phyloP scores from a whole-genome alignment of 208 protist genomes.

The Phytomonas sp. region DNA sequence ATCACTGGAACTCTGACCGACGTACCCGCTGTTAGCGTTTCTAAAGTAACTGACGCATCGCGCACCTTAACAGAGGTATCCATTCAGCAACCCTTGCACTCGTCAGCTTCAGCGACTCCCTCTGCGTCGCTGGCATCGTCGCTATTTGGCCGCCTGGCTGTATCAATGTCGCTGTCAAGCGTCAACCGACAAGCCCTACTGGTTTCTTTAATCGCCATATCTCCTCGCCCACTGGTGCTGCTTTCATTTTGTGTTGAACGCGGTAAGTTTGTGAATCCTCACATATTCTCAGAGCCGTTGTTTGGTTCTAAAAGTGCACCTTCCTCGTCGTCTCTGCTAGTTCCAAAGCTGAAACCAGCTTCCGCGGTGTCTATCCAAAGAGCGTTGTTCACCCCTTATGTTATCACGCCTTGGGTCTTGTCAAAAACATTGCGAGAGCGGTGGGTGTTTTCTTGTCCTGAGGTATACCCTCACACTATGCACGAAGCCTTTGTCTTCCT shows the following conservation, averaged over 20 bases:
- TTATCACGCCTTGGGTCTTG: background rate
- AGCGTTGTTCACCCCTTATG: background rate
- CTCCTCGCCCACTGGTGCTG: background rate
- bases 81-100: background rate
- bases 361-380: background rate
- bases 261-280: background rate
- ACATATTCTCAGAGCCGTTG: background rate
- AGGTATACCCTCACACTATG: constrained; percentile 23
- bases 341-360: background rate
- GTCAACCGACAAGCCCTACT: background rate
- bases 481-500: constrained; percentile 47
- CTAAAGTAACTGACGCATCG: background rate
- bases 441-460: constrained; percentile 44
- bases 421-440: background rate
- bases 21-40: background rate
- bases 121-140: background rate
- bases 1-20: background rate
- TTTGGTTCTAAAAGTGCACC: background rate
- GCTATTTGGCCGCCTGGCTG: background rate
- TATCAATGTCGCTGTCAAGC: background rate
- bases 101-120: background rate
- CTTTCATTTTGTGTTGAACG: background rate
- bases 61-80: background rate
- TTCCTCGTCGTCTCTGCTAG: background rate
- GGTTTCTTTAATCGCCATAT: background rate